Evolutionary conservation across 768 basidiomycete species (phyloP).

Genomic region (Lactarius sp.): DNA sequence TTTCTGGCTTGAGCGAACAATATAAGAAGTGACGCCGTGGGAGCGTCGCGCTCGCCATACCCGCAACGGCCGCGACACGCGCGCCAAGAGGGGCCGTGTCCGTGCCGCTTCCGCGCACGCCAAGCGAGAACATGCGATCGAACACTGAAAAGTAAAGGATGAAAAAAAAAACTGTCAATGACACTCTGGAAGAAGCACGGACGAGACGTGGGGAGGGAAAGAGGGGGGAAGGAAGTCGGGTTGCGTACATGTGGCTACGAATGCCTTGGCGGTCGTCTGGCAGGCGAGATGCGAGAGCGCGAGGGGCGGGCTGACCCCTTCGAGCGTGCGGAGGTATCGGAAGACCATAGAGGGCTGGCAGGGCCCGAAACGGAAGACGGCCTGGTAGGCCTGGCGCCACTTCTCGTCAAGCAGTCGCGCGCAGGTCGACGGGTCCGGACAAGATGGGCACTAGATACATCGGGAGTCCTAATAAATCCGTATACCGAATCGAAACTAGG

Average conservation of each 20-base stretch:
- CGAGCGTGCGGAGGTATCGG: slow-evolving; percentile 84
- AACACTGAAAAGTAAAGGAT: slow-evolving; percentile 51
- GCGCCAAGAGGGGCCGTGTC: slow-evolving; percentile 57
- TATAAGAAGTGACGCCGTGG: slow-evolving; percentile 83
- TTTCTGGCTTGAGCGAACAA: slow-evolving; percentile 67
- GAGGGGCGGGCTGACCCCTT: slow-evolving; percentile 86
- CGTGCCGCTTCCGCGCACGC: slow-evolving; percentile 70
- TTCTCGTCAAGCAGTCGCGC: slow-evolving; percentile 88
- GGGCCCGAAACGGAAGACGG: slow-evolving; percentile 84
- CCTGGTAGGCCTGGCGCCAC: slow-evolving; percentile 84
- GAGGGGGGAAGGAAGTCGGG: not conserved
- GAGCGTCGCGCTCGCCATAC: slow-evolving; percentile 48
- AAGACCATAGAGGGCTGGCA: slow-evolving; percentile 91
- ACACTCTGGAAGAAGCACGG: not conserved
- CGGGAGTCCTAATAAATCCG: not conserved
- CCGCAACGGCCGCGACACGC: slow-evolving; percentile 61
- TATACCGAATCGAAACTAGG: not conserved
- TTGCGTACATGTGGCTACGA: slow-evolving; percentile 72
- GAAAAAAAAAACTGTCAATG: not conserved
- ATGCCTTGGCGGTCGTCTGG: slow-evolving; percentile 85
- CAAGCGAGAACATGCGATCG: slow-evolving; percentile 85
- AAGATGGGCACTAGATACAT: slow-evolving; percentile 61
- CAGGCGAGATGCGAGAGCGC: slow-evolving; percentile 82
- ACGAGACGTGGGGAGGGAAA: not conserved
- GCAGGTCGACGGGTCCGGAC: slow-evolving; percentile 74